Evolutionary conservation across 805 yeast genomes (phyloP), one percentile per base, ranked within the genome.

Genomic region (Candida easanensis): DNA sequence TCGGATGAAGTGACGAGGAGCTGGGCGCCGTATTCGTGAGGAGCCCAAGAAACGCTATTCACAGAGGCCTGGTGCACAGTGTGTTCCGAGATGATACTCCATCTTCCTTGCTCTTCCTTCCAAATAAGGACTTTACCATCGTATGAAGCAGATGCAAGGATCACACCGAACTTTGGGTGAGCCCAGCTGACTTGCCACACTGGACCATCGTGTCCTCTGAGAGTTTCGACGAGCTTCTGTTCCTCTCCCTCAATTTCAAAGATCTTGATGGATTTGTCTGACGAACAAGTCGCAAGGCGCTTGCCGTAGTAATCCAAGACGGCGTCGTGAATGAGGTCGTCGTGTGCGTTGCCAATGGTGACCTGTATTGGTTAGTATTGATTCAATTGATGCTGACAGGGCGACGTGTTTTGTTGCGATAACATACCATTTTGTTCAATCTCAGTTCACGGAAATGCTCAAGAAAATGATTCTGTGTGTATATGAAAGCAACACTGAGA

Each of bases 131-230:
- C 97, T 58, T 85, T 85, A 42, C 99, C 99, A 62, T 93, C 97
- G 61, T 88, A 93, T 1, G 97, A 88, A 55, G 96, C 88, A 20
- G 96, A 84, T 1, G 99, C 99, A 51, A 93, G 73, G 50, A 91
- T 88, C 13, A 88, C 84, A 31, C 99, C 99, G 61, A 91, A 93
- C 64, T 91, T 91, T 25, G 99, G 99, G 63, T 93, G 99, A 3
- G 98, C 98, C 99, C 99, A 93, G 42, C 88, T 80, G 17, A 89
- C 95, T 68, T 91, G 96, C 99, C 99, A 93, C 37, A 93, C 97
- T 11, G 99, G 98, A 26, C 98, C 99, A 50, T 89, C 97, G 65
- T 93, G 99, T 30, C 95, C 97, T 38, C 78, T 73, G 50, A 93
- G 71, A 1, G 98, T 90, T 53, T 89, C 97, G 16, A 84, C 74